Evolutionary conservation across 352 stramenopile species (phyloP).

Genomic region (Globisporangium radiosum): DNA sequence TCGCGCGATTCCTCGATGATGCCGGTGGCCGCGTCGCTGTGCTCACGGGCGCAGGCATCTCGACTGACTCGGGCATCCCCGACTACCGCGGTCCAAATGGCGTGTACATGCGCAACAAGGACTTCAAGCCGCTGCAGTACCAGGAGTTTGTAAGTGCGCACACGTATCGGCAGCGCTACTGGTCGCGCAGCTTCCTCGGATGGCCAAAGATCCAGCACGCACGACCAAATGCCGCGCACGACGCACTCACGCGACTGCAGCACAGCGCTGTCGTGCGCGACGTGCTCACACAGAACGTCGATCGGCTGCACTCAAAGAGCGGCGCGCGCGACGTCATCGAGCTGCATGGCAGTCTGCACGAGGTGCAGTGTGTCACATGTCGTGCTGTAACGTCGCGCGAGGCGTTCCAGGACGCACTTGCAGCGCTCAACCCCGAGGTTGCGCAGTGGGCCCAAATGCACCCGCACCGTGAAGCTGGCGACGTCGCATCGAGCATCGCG

Average conservation of each 20-base stretch:
- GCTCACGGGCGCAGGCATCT: slow-evolving; percentile 94
- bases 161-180: slow-evolving; percentile 88
- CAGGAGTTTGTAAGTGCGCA: slow-evolving; percentile 84
- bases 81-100: slow-evolving; percentile 95
- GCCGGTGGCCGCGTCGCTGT: slow-evolving; percentile 52
- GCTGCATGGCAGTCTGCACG: slow-evolving; percentile 91
- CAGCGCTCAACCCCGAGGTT: slow-evolving; percentile 68
- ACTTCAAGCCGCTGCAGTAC: slow-evolving; percentile 95
- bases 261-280: slow-evolving; percentile 28
- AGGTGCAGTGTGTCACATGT: slow-evolving; percentile 82
- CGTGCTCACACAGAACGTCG: slow-evolving; percentile 98
- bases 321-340: slow-evolving; percentile 88
- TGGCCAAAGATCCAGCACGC: slow-evolving; percentile 78
- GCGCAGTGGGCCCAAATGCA: slow-evolving; percentile 30
- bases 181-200: slow-evolving; percentile 88
- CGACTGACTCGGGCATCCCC: slow-evolving; percentile 95
- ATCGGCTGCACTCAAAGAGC: slow-evolving; percentile 90
- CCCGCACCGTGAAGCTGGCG: slow-evolving; percentile 29
- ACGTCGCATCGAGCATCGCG: slow-evolving; percentile 79
- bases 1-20: slow-evolving; percentile 51
- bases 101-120: slow-evolving; percentile 91
- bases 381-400: slow-evolving; percentile 57
- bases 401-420: slow-evolving; percentile 85
- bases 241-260: slow-evolving; percentile 81
- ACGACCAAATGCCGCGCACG: slow-evolving; percentile 87